Base-by-base conservation (phyloP, 2,329 filamentous ascomycete species). In the Aschersonia sp. region DNA sequence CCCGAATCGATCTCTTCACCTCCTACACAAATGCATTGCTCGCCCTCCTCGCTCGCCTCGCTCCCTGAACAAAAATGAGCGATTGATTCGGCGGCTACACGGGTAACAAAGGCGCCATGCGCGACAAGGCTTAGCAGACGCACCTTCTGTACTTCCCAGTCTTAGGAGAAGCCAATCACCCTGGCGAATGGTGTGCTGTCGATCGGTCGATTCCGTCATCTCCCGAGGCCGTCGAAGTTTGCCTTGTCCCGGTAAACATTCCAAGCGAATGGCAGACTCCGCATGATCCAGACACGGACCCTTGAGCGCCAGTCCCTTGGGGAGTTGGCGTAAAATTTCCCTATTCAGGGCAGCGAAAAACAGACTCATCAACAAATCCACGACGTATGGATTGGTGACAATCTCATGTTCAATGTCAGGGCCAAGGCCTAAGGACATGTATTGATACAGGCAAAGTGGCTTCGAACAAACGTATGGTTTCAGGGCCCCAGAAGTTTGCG, bases 371-470 rank as follows among this genome's bases (percentile, higher is more conserved):
- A 96, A 73, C 2, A 96, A 71, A 59, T 96, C 89, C 9, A 94
- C 85, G 1, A 94, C 87, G 48, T 81, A 78, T 2, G 88, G 86
- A 58, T 89, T 85, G 9, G 78, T 77, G 30, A 84, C 58, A 29
- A 96, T 84, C 58, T 95, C 88, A 59, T 89, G 80, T 60, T 96
- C 89, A 48, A 94, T 79, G 55, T 80, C 88, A 2, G 86, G 84
- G 0, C 89, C 89, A 57, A 95, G 82, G 0, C 87, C 88, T n/a
- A 94, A 70, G 12, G 77, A 73, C 73, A 94, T 85, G 65, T 92
- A 94, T 59, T 96, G 89, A 57, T 85, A 94, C 4, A 94, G 68
- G 57, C 89, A 96, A 3, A 96, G 70, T 1, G 74, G 70, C 9
- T 77, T 74, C 29, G 77, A 77, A 64, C 89, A 96, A 43, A 95